A percentile compares a stretch with the other conserved stretches of the same genome.
These are phyloP conservation scores for Metschnikowia continentalis DNA, from an alignment of 805 yeast genomes.

Conservation along the genomic window DNA sequence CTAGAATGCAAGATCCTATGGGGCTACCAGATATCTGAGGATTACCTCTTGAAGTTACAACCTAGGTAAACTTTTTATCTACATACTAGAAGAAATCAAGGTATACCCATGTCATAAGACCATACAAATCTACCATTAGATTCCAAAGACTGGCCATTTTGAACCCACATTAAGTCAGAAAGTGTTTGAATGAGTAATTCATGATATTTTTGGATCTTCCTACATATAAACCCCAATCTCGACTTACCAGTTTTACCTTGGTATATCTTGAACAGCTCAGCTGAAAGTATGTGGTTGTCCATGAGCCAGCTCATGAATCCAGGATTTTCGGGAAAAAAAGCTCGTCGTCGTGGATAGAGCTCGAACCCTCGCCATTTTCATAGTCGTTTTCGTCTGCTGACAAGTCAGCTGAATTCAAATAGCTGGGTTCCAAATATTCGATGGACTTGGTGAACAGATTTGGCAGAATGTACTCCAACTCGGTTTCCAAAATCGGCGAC, in stretches of 20 bases:
- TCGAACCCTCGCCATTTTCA: conserved; percentile 2
- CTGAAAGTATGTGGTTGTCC: neutral
- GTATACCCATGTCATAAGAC: too few relatives aligned
- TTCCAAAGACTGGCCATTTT: too few relatives aligned
- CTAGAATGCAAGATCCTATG: too few relatives aligned
- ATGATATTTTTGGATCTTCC: too few relatives aligned
- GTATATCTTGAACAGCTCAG: neutral
- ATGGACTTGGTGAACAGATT: conserved; percentile 29
- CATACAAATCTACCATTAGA: too few relatives aligned
- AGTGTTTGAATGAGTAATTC: too few relatives aligned
- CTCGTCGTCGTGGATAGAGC: conserved; percentile 1
- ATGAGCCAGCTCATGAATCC: neutral
- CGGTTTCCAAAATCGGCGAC: conserved; percentile 19
- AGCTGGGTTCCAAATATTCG: conserved; percentile 6
- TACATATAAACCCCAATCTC: too few relatives aligned
- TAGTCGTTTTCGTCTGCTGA: conserved; percentile 2
- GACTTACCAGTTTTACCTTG: neutral
- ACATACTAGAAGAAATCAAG: too few relatives aligned
- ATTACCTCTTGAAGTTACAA: too few relatives aligned
- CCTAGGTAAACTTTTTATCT: too few relatives aligned
- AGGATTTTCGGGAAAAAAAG: neutral
- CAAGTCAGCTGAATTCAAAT: neutral
- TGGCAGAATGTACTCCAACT: conserved; percentile 41
- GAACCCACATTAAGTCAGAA: too few relatives aligned
- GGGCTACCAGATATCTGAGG: too few relatives aligned